These are phyloP conservation scores for Ophiostoma australiae DNA, from an alignment of 2,329 filamentous ascomycete species.

Conservation along the genomic window DNA sequence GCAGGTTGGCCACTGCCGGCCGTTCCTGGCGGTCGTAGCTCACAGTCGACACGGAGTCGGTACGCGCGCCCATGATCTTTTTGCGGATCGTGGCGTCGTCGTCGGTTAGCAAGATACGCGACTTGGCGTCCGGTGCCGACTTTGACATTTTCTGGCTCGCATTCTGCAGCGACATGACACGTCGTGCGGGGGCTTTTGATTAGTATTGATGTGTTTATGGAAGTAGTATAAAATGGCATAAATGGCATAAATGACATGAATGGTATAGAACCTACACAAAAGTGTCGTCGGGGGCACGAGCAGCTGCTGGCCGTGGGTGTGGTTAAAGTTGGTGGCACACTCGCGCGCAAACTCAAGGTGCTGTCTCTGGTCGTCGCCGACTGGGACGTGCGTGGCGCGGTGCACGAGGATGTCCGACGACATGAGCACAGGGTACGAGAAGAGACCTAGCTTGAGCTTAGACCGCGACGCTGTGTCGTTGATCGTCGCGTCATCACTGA, in stretches of 20 bases:
- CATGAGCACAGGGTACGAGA: slow-evolving; percentile 93
- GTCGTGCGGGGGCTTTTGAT: slow-evolving; percentile 63
- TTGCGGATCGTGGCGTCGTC: slow-evolving; percentile 54
- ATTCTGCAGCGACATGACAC: slow-evolving; percentile 82
- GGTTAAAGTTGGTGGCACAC: slow-evolving; percentile 82
- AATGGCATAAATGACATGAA: not conserved
- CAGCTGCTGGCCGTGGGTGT: slow-evolving; percentile 58
- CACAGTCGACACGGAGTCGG: slow-evolving; percentile 64
- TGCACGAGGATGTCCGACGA: slow-evolving; percentile 92
- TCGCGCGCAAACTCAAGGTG: slow-evolving; percentile 91
- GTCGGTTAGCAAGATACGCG: slow-evolving; percentile 80
- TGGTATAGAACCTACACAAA: slow-evolving; percentile 48
- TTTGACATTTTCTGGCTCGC: slow-evolving; percentile 92
- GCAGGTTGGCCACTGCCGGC: slow-evolving; percentile 81
- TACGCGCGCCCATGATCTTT: slow-evolving; percentile 70
- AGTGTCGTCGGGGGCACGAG: slow-evolving; percentile 61
- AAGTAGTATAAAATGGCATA: not conserved
- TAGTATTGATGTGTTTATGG: not conserved
- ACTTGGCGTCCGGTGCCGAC: slow-evolving; percentile 65
- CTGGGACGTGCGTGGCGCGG: slow-evolving; percentile 85
- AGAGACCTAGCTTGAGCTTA: slow-evolving; percentile 75
- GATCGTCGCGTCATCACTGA: slow-evolving; percentile 54
- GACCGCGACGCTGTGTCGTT: slow-evolving; percentile 53
- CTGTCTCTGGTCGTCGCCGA: slow-evolving; percentile 91
- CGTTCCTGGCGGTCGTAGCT: slow-evolving; percentile 65